These are phyloP conservation scores for Penicillium alfredii DNA, from an alignment of 495 filamentous ascomycete species.

Conservation along the genomic window DNA sequence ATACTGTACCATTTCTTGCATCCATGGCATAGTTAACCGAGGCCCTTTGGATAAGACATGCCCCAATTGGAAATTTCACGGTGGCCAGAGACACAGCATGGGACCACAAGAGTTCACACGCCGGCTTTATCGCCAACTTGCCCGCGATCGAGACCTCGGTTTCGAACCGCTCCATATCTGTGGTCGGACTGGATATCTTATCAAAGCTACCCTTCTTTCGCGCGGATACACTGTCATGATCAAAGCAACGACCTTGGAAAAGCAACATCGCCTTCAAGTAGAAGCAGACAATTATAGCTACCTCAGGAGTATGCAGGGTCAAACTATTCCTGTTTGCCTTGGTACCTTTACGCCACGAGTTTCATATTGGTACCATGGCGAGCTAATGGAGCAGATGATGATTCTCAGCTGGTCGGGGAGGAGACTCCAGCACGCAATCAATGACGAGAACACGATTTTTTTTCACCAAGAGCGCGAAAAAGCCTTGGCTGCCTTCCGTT, in stretches of 20 bases:
- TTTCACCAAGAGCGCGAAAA: too few species aligned
- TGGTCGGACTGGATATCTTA: conserved; percentile 5
- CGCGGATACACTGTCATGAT: conserved; percentile 5
- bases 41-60: conserved; percentile 2
- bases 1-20: not conserved
- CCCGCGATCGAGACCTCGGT: not conserved
- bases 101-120: conserved; percentile 2
- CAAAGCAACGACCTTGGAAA: conserved; percentile 2
- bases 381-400: too few species aligned
- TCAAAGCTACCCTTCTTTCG: conserved; percentile 3
- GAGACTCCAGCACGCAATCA: too few species aligned
- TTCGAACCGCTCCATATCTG: conserved; percentile 5
- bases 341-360: conserved; percentile 20
- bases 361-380: conserved; percentile 3
- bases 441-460: too few species aligned
- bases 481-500: too few species aligned
- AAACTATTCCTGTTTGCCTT: conserved; percentile 31
- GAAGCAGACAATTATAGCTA: conserved; percentile 23
- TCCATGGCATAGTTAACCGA: conserved; percentile 6
- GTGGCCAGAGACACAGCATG: not conserved
- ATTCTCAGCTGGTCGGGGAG: too few species aligned
- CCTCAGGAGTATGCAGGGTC: conserved; percentile 28
- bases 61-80: conserved; percentile 4
- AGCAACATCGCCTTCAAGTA: conserved; percentile 27
- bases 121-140: conserved; percentile 3